Percentiles rank a stretch among this genome's conserved stretches.
Conservation (phyloP, 768 basidiomycete genomes). For the Pilatotrama ljubarskyi region DNA sequence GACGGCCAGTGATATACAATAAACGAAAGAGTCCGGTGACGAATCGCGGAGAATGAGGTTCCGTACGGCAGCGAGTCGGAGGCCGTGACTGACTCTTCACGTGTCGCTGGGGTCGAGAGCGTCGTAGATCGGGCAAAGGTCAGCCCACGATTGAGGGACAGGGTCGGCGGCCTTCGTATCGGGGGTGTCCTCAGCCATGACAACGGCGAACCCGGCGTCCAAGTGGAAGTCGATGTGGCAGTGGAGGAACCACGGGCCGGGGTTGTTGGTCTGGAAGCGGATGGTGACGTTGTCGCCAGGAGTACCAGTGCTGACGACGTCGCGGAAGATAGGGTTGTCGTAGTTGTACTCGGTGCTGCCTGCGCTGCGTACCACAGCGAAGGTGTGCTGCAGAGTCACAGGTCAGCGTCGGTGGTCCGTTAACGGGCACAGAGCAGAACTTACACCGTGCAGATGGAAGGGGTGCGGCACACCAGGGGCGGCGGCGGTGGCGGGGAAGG, state of each 20-base stretch:
- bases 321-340: conserved; percentile 37
- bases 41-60: not conserved
- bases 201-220: conserved; percentile 42
- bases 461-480: conserved; percentile 33
- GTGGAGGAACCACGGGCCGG: conserved; percentile 51
- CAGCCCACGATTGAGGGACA: conserved; percentile 20
- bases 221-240: conserved; percentile 32
- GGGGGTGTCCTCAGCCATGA: conserved; percentile 40
- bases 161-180: conserved; percentile 20
- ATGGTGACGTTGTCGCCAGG: conserved; percentile 26
- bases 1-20: not conserved
- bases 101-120: conserved; percentile 11
- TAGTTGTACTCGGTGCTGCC: conserved; percentile 37
- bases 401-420: not conserved
- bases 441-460: conserved; percentile 46
- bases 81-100: not conserved
- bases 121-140: conserved; percentile 21
- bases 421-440: conserved; percentile 11
- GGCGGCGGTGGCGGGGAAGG: conserved; percentile 39
- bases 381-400: conserved; percentile 33
- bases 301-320: conserved; percentile 28
- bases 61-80: not conserved
- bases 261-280: conserved; percentile 50
- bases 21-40: not conserved
- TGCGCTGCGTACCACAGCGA: conserved; percentile 38